A percentile compares a stretch with the other conserved stretches of the same genome.
Conservation (phyloP, 257 asterid genomes). For the Dorcoceras hygrometricum region DNA sequence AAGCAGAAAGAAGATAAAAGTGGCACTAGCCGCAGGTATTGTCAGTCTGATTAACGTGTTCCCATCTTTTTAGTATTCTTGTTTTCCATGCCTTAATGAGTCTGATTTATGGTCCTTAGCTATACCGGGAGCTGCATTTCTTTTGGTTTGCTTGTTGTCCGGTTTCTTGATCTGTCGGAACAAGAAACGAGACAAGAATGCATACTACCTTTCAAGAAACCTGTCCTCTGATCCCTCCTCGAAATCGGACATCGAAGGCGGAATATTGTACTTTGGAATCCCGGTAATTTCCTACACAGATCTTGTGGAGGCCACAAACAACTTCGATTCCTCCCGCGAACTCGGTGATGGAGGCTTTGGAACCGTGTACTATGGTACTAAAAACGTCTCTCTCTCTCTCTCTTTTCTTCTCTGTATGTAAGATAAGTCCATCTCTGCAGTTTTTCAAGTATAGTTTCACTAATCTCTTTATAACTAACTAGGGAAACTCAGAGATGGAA, state of each 20-base stretch:
- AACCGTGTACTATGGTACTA: slow-evolving; percentile 18
- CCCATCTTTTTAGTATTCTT: background rate
- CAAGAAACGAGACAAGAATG: slow-evolving; percentile 30
- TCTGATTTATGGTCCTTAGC: slow-evolving; percentile 28
- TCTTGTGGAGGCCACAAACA: slow-evolving; percentile 56
- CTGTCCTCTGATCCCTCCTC: slow-evolving; percentile 32
- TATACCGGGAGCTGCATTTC: slow-evolving; percentile 36
- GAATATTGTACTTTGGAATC: slow-evolving; percentile 25
- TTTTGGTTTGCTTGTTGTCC: slow-evolving; percentile 19
- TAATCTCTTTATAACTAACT: slow-evolving; percentile 3
- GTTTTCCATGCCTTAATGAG: slow-evolving; percentile 12
- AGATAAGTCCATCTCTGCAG: background rate
- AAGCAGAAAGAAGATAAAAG: background rate
- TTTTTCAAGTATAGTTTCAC: background rate
- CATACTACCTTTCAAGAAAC: slow-evolving; percentile 28
- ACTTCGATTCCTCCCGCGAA: slow-evolving; percentile 54
- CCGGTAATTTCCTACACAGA: slow-evolving; percentile 60
- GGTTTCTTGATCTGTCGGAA: slow-evolving; percentile 24
- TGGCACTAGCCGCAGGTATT: slow-evolving; percentile 27
- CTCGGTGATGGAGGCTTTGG: slow-evolving; percentile 90
- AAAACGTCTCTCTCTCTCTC: background rate
- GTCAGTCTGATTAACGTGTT: background rate
- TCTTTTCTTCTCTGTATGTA: background rate
- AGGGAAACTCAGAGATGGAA: slow-evolving; percentile 74
- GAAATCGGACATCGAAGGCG: slow-evolving; percentile 3